Evolutionary conservation across 306 rosid species (phyloP).

Genomic region (Carpinus fangiana): DNA sequence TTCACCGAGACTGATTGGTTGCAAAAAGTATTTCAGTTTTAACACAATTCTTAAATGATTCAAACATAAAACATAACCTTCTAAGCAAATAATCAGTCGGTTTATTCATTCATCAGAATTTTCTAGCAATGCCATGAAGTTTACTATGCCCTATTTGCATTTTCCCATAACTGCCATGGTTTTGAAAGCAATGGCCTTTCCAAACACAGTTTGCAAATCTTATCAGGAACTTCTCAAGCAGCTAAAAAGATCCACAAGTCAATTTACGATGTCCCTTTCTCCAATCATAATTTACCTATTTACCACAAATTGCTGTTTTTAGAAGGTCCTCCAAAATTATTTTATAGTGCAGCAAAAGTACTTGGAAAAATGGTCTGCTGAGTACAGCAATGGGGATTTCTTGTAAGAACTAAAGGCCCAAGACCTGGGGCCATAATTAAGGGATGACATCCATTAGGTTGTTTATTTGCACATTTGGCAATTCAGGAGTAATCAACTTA

Average conservation of each 20-base stretch:
- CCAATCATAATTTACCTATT: neutral
- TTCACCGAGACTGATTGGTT: constrained; percentile 73
- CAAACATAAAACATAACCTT: constrained; percentile 17
- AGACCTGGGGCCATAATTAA: neutral
- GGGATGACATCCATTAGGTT: neutral
- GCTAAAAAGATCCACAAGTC: neutral
- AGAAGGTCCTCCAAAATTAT: neutral
- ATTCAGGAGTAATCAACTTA: neutral
- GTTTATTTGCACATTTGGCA: neutral
- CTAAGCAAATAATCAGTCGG: no score
- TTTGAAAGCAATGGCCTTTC: neutral
- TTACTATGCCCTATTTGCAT: neutral
- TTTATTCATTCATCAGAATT: neutral
- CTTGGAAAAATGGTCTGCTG: neutral
- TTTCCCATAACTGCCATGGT: neutral
- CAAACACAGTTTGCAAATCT: neutral
- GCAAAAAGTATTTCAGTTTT: constrained; percentile 33
- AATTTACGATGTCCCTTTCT: no score
- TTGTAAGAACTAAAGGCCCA: neutral
- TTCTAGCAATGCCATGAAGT: neutral
- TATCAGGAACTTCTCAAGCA: neutral
- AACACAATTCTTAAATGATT: constrained; percentile 15
- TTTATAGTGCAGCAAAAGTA: neutral
- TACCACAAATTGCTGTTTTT: neutral
- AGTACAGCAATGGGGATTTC: neutral